Evolutionary conservation across 129 eudicot species (phyloP).

Genomic region (Tagetes erecta): DNA sequence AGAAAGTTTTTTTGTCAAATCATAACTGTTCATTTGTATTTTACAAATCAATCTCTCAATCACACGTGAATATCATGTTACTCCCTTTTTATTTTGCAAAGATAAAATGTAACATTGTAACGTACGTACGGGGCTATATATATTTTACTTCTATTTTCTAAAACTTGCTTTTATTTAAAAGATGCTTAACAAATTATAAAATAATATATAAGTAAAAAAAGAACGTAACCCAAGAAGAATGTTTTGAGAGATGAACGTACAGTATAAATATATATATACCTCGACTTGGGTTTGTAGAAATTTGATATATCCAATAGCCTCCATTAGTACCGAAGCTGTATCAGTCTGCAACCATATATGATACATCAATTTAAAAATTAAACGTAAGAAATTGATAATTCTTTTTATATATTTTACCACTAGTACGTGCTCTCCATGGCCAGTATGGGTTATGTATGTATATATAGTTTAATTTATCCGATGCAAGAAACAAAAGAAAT

Average conservation of each 20-base stretch:
- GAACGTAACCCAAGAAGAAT: slow-evolving; percentile 31
- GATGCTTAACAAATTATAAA: not conserved
- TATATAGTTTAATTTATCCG: too few species aligned
- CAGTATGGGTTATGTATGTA: too few species aligned
- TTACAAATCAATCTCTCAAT: not conserved
- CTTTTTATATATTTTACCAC: not conserved
- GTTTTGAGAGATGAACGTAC: slow-evolving; percentile 24
- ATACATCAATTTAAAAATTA: slow-evolving; percentile 6
- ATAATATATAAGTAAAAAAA: not conserved
- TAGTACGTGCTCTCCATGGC: too few species aligned
- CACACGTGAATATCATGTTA: not conserved
- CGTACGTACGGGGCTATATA: not conserved
- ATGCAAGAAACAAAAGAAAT: not conserved
- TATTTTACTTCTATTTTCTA: too few species aligned
- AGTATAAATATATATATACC: slow-evolving; percentile 41
- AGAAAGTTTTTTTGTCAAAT: too few species aligned
- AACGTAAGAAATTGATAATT: not conserved
- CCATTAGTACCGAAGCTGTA: slow-evolving; percentile 94
- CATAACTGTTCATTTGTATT: too few species aligned
- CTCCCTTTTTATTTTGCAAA: not conserved
- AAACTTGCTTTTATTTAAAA: too few species aligned
- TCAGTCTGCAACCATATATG: slow-evolving; percentile 64
- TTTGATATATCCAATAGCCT: slow-evolving; percentile 95
- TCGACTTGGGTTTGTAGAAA: slow-evolving; percentile 92
- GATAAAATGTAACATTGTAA: not conserved